Evolutionary conservation across 331 rosid species (phyloP), one percentile per base, ranked within the genome.

Genomic region (Saraca asoca): DNA sequence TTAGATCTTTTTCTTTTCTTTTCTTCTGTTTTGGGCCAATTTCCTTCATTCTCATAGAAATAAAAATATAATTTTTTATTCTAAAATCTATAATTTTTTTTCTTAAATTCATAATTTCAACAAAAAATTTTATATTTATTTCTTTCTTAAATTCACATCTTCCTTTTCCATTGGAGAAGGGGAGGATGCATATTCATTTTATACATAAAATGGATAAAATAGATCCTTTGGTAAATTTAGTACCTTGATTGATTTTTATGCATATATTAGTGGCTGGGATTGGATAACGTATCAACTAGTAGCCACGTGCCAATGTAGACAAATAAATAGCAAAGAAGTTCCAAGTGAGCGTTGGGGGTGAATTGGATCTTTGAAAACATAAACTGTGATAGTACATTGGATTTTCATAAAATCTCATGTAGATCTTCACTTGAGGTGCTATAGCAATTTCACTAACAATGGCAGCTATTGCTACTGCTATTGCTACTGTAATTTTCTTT

Each of bases 391-490:
- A 59, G 9, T 58, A 66, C 80, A 77, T 71, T 74, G 74, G 80
- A 67, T 63, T 58, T 73, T 70, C 69, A 57, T 57, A 56, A 71
- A 74, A 70, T 65, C 70, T 65, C 67, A 70, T 15, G 57, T 70
- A 81, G 80, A 78, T 80, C 83, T 78, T 80, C 86, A 80, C 78
- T 70, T 75, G 24, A 54, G 69, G 51, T 60, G 53, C 70, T 64
- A 76, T 65, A 57, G 50, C 79, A 70, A 39, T 76, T 70, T 77
- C 74, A 53, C 69, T 77, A 81, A 73, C 72, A 77, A 76, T 72
- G 71, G 57, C 44, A 72, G 42, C 76, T 53, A 37, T 6, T 8
- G 12, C 10, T 50, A 15, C 5, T 7, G 4, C 45, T 13, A 38
- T 49, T 61, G 44, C 64, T 68, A 70, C 24, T 56, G 38, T 29